phyloP scores from a whole-genome alignment of 352 stramenopile genomes.

The Pythium diclinum region DNA sequence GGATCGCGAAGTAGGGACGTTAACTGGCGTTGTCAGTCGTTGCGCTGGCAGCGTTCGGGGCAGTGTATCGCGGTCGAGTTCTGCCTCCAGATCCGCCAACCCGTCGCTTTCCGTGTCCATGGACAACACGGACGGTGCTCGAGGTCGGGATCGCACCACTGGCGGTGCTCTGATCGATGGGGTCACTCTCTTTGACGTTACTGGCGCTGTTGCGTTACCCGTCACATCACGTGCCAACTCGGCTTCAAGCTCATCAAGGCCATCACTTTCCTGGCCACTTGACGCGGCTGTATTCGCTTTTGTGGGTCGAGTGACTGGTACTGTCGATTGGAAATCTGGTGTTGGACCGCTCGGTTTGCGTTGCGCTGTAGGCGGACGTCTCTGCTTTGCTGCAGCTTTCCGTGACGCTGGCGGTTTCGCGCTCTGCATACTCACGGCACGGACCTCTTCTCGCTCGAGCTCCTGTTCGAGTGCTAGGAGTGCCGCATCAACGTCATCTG shows the following conservation, averaged over 20 bases:
- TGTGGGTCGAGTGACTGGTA: background rate
- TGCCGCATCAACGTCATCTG: conserved; percentile 16
- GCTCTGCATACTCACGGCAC: background rate
- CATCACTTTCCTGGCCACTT: conserved; percentile 27
- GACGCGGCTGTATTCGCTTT: conserved; percentile 26
- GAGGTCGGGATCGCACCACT: background rate
- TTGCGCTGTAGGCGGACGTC: background rate
- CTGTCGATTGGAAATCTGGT: background rate
- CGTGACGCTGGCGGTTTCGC: background rate
- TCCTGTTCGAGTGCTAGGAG: conserved; percentile 19
- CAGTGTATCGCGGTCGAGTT: conserved; percentile 26
- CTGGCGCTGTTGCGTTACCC: background rate
- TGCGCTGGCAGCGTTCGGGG: too few species aligned
- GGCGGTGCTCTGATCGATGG: background rate
- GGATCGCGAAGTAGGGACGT: background rate
- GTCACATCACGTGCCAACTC: conserved; percentile 25
- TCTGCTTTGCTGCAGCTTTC: background rate
- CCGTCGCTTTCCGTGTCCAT: conserved; percentile 23
- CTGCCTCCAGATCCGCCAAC: conserved; percentile 47
- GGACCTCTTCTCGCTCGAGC: conserved; percentile 11
- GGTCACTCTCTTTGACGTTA: background rate
- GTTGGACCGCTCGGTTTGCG: background rate
- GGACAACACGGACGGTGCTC: background rate
- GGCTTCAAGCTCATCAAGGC: conserved; percentile 42
- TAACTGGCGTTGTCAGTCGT: background rate